Evolutionary conservation across 371 early-diverging fungal genomes (phyloP).

Genomic region (Quaeritorhiza haematococci): DNA sequence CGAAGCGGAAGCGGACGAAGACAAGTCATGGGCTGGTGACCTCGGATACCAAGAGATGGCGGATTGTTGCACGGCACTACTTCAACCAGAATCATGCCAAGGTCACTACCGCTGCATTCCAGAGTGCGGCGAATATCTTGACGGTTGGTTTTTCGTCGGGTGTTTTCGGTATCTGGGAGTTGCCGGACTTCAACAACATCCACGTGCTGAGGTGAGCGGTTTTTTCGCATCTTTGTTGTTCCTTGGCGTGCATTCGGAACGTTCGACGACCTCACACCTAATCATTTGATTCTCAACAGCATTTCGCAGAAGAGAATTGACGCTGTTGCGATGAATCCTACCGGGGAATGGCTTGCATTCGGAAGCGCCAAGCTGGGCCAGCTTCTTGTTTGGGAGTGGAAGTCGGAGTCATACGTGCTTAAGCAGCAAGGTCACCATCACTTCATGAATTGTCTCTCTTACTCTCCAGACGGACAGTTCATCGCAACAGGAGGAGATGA

Average conservation of each 20-base stretch:
- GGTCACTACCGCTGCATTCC: conserved; percentile 79
- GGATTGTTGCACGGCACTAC: conserved; percentile 55
- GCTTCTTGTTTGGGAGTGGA: conserved; percentile 98
- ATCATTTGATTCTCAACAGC: conserved; percentile 43
- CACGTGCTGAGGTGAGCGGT: conserved; percentile 71
- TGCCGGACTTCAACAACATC: conserved; percentile 82
- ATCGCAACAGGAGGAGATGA: conserved; percentile 96
- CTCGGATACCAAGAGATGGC: conserved; percentile 44
- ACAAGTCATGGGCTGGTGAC: background rate
- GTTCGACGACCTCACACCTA: background rate
- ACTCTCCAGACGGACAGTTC: conserved; percentile 90
- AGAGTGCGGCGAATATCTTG: conserved; percentile 65
- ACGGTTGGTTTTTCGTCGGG: conserved; percentile 89
- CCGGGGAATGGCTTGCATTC: conserved; percentile 97
- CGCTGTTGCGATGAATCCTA: conserved; percentile 77
- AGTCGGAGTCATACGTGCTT: conserved; percentile 93
- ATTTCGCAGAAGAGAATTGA: conserved; percentile 91
- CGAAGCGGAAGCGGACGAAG: background rate
- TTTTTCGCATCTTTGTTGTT: background rate
- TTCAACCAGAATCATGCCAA: conserved; percentile 68
- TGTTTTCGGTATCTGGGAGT: conserved; percentile 94
- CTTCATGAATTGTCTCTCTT: conserved; percentile 84
- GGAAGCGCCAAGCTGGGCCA: conserved; percentile 89
- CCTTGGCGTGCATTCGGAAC: background rate
- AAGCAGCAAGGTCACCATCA: conserved; percentile 97